Percentiles rank a stretch among this genome's conserved stretches.
These are phyloP conservation scores for Podaxis sp. DNA, from an alignment of 768 basidiomycete genomes.

Conservation along the genomic window DNA sequence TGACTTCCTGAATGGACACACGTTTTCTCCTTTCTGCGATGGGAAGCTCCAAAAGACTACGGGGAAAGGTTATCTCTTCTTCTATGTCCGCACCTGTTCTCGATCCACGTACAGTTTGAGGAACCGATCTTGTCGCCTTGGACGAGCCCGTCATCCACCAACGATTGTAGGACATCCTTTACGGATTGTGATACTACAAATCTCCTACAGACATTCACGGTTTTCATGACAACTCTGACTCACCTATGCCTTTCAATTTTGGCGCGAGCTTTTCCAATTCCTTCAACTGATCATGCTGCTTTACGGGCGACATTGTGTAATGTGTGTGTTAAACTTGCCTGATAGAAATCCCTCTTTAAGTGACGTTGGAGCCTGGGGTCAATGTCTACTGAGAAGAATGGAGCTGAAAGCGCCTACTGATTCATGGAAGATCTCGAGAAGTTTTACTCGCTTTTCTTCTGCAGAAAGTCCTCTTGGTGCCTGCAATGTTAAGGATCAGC, in stretches of 20 bases:
- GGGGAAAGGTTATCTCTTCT: slow-evolving; percentile 14
- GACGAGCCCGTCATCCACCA: slow-evolving; percentile 85
- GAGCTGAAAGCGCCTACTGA: slow-evolving; percentile 41
- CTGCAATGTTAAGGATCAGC: slow-evolving; percentile 24
- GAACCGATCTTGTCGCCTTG: slow-evolving; percentile 91
- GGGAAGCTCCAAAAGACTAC: slow-evolving; percentile 96
- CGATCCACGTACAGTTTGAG: slow-evolving; percentile 69
- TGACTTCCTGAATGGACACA: slow-evolving; percentile 24
- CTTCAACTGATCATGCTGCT: slow-evolving; percentile 55
- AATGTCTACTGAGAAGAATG: neutral
- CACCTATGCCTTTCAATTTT: slow-evolving; percentile 90
- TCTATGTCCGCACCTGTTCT: slow-evolving; percentile 18
- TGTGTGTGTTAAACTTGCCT: slow-evolving; percentile 4
- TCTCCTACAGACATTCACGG: neutral
- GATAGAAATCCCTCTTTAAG: slow-evolving; percentile 72
- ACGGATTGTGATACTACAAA: slow-evolving; percentile 78
- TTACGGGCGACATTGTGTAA: too few relatives aligned
- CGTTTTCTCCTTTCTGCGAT: slow-evolving; percentile 78
- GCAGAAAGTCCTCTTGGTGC: slow-evolving; percentile 81
- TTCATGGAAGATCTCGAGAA: slow-evolving; percentile 93
- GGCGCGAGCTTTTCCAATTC: slow-evolving; percentile 88
- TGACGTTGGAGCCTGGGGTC: neutral
- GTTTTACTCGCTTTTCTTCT: slow-evolving; percentile 85
- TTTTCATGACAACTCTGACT: neutral
- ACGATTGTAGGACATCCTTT: slow-evolving; percentile 85